Conservation (phyloP, 495 filamentous ascomycete genomes). For the Aspergillus sclerotiicarbonarius region DNA sequence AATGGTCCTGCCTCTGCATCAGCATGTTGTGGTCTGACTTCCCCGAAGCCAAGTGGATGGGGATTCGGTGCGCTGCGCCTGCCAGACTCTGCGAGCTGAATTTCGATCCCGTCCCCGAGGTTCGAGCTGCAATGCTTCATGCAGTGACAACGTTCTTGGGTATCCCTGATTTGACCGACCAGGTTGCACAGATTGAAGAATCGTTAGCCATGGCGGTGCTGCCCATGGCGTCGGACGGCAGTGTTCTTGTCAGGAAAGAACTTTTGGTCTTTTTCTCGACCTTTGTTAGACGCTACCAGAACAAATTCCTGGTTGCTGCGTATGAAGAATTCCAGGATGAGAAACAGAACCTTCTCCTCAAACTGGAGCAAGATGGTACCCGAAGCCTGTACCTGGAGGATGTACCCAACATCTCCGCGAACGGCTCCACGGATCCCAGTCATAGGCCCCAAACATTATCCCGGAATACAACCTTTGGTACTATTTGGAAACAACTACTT, state of each 20-base stretch:
- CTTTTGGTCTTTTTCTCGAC: slow-evolving; percentile 89
- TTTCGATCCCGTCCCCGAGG: slow-evolving; percentile 90
- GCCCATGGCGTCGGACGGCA: slow-evolving; percentile 86
- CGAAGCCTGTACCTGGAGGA: slow-evolving; percentile 18
- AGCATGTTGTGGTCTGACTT: slow-evolving; percentile 93
- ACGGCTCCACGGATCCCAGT: slow-evolving; percentile 11
- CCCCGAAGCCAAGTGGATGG: slow-evolving; percentile 90
- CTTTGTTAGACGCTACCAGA: slow-evolving; percentile 87
- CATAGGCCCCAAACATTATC: slow-evolving; percentile 52
- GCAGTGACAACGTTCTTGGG: slow-evolving; percentile 91
- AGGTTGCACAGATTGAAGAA: slow-evolving; percentile 87
- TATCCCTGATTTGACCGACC: slow-evolving; percentile 87
- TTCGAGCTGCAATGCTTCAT: slow-evolving; percentile 88
- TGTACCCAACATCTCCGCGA: slow-evolving; percentile 8
- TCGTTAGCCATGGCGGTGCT: slow-evolving; percentile 79
- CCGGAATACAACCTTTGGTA: slow-evolving; percentile 82
- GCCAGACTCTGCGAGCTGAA: slow-evolving; percentile 74
- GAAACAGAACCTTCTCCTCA: slow-evolving; percentile 61
- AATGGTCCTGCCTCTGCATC: slow-evolving; percentile 96
- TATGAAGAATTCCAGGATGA: slow-evolving; percentile 90
- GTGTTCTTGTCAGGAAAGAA: slow-evolving; percentile 88
- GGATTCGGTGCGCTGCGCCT: slow-evolving; percentile 78
- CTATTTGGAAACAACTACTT: slow-evolving; percentile 90
- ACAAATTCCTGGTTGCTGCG: slow-evolving; percentile 86
- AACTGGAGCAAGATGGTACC: slow-evolving; percentile 29